Conservation (phyloP, 306 rosid genomes). For the Myrica gale region DNA sequence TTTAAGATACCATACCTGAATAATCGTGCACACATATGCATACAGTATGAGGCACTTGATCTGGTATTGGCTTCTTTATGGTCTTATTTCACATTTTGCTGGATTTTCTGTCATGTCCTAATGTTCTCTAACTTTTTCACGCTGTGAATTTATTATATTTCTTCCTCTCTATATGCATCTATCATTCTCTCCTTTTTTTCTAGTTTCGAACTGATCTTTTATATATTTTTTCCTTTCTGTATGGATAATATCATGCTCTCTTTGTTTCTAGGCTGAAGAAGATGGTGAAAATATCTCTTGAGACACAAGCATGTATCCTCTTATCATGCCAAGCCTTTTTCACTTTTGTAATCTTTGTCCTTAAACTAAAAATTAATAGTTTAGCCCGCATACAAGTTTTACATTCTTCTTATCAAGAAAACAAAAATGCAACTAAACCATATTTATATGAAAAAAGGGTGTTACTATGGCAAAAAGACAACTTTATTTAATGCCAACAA, state of each 20-base stretch:
- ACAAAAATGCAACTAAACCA: not conserved
- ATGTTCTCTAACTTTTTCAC: no score
- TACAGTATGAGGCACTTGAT: constrained; percentile 47
- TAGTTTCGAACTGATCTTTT: no score
- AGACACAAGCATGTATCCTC: constrained; percentile 68
- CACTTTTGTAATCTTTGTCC: constrained; percentile 8
- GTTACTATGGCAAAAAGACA: not conserved
- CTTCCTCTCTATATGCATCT: no score
- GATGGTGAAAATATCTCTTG: constrained; percentile 57
- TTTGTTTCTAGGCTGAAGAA: constrained; percentile 55
- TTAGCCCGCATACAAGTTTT: constrained; percentile 7
- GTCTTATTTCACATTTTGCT: constrained; percentile 16
- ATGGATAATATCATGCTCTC: constrained; percentile 7
- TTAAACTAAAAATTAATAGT: constrained; percentile 16
- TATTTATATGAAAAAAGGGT: not conserved
- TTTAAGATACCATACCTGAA: not conserved
- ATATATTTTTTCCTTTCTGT: not conserved
- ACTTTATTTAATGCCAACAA: not conserved
- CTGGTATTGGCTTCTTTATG: constrained; percentile 37
- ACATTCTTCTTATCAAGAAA: not conserved
- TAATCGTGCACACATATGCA: not conserved
- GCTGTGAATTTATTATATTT: no score
- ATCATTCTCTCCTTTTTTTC: no score
- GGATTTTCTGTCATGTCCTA: not conserved
- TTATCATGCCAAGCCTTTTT: not conserved